These are phyloP conservation scores for Leucocoprinus leucothites DNA, from an alignment of 768 basidiomycete genomes.

Conservation along the genomic window DNA sequence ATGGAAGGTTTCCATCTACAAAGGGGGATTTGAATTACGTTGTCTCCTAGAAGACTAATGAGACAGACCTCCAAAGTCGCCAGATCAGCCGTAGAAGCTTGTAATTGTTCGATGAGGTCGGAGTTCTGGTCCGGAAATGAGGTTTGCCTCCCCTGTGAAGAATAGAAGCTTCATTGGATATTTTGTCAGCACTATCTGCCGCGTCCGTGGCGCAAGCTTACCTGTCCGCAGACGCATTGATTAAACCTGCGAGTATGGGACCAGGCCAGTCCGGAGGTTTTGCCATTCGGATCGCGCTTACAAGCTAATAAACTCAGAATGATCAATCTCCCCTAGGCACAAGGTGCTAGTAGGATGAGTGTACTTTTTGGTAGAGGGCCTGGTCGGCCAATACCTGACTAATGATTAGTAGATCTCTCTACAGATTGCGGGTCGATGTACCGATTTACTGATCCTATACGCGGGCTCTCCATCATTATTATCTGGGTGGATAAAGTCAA, in stretches of 20 bases:
- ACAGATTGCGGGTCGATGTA: conserved; percentile 25
- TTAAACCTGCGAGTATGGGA: conserved; percentile 39
- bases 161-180: conserved; percentile 62
- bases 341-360: conserved; percentile 15
- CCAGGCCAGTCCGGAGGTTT: conserved; percentile 37
- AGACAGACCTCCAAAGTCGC: conserved; percentile 68
- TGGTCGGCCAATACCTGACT: conserved; percentile 58
- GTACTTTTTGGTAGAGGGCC: conserved; percentile 47
- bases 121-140: conserved; percentile 76
- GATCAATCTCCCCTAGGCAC: conserved; percentile 4
- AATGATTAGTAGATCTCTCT: conserved; percentile 8
- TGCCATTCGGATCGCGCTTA: conserved; percentile 37
- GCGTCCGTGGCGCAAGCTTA: conserved; percentile 21
- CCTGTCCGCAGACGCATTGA: conserved; percentile 87
- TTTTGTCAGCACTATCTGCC: conserved; percentile 1
- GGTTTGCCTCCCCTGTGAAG: conserved; percentile 80
- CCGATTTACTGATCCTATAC: conserved; percentile 68
- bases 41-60: background rate
- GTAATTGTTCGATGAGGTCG: conserved; percentile 55
- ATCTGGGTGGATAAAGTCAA: conserved; percentile 55
- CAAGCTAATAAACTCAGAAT: conserved; percentile 35
- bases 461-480: conserved; percentile 37
- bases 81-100: conserved; percentile 46
- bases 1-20: conserved; percentile 85
- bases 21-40: conserved; percentile 6